phyloP scores from a whole-genome alignment of 2,329 filamentous ascomycete genomes.

The Cladosporium halotolerans region DNA sequence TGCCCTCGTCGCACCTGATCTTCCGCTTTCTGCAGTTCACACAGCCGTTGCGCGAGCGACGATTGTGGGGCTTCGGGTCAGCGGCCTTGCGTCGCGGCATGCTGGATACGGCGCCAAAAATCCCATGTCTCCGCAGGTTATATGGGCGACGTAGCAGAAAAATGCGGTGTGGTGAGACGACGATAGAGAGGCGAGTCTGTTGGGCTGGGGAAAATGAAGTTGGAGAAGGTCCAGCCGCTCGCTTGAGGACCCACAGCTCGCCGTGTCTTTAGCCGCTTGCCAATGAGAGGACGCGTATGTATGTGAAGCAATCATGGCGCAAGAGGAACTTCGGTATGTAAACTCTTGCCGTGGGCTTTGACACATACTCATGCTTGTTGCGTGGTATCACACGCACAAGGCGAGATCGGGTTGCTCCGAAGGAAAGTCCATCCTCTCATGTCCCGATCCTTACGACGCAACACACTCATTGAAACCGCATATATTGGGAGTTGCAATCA shows the following conservation, averaged over 20 bases:
- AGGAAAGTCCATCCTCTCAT: not conserved
- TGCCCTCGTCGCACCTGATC: slow-evolving; percentile 36
- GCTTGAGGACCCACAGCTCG: slow-evolving; percentile 1
- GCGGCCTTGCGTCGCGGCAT: slow-evolving; percentile 17
- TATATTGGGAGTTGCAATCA: too few relatives aligned
- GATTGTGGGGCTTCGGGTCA: slow-evolving; percentile 13
- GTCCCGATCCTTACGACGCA: not conserved
- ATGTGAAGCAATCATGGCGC: not conserved
- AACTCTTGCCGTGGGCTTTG: not conserved
- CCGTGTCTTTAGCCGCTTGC: not conserved
- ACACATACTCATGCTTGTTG: too few relatives aligned
- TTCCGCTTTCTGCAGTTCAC: slow-evolving; percentile 36
- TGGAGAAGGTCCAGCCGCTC: slow-evolving; percentile 4
- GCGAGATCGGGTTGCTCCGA: not conserved
- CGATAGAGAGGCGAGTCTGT: not conserved
- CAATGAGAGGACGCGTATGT: not conserved
- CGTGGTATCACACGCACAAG: not conserved
- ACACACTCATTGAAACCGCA: too few relatives aligned
- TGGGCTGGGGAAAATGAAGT: slow-evolving; percentile 5
- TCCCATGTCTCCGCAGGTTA: slow-evolving; percentile 7
- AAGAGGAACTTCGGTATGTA: not conserved
- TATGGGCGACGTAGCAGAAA: not conserved
- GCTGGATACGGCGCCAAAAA: not conserved
- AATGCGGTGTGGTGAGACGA: not conserved
- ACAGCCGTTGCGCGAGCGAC: slow-evolving; percentile 36